These are phyloP conservation scores for Blastobotrys peoriensis DNA, from an alignment of 805 yeast genomes.

Conservation along the genomic window DNA sequence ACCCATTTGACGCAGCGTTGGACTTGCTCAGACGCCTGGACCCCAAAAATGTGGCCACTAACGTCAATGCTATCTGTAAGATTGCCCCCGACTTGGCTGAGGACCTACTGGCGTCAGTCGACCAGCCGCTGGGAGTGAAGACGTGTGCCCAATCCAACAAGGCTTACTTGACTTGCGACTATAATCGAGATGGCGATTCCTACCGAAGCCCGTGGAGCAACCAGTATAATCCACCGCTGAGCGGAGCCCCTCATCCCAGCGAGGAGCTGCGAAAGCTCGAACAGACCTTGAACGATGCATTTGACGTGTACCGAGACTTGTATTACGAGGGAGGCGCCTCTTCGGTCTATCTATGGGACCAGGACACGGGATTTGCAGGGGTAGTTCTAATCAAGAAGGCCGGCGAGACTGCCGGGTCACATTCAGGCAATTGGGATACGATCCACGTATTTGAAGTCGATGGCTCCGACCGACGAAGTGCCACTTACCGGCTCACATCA, in stretches of 20 bases:
- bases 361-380: slow-evolving; percentile 81
- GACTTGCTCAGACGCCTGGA: slow-evolving; percentile 71
- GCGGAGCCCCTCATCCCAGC: slow-evolving; percentile 74
- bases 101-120: slow-evolving; percentile 80
- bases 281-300: slow-evolving; percentile 76
- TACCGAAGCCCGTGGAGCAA: slow-evolving; percentile 90
- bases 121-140: slow-evolving; percentile 62
- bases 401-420: slow-evolving; percentile 29
- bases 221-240: slow-evolving; percentile 48
- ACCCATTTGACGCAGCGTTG: slow-evolving; percentile 67
- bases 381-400: slow-evolving; percentile 79
- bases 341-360: slow-evolving; percentile 88
- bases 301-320: slow-evolving; percentile 86
- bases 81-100: slow-evolving; percentile 69
- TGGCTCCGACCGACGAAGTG: slow-evolving; percentile 32
- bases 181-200: slow-evolving; percentile 91
- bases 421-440: slow-evolving; percentile 74
- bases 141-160: slow-evolving; percentile 53
- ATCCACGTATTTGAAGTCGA: slow-evolving; percentile 85
- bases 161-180: slow-evolving; percentile 80
- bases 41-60: slow-evolving; percentile 51
- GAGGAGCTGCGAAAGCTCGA: slow-evolving; percentile 65
- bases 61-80: slow-evolving; percentile 43
- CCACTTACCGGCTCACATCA: slow-evolving; percentile 69
- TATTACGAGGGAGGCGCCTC: slow-evolving; percentile 94